Evolutionary conservation across 352 stramenopile species (phyloP), one percentile per base, ranked within the genome.

Genomic region (Pythium phragmiticola): DNA sequence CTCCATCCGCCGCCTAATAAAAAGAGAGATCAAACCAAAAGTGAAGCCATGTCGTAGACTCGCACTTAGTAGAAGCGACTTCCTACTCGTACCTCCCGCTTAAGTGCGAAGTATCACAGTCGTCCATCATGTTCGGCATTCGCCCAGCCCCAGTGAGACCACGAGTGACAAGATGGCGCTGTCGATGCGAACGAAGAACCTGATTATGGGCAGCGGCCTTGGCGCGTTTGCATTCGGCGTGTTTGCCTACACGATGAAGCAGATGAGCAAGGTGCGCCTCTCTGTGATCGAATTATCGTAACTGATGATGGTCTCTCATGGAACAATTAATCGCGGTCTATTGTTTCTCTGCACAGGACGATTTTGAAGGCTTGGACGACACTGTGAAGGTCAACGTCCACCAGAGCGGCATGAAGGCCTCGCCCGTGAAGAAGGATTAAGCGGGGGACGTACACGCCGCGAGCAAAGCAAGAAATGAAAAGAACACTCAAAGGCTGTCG

Each of bases 331-430:
- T 47, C 34, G 11, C 11, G 34, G 34, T 39, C 11, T 13, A 39
- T 13, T 26, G 34, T 65, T n/a, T 13, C 6, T 30, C 36, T 21
- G 39, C 46, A 21, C 61, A 94, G 84, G 84, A 94, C 55, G 84
- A 94, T 54, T 94, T 94, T 57, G 83, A 86, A 45, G 84, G 88
- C 58, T 60, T 94, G 61, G 82, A 94, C 56, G 84, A 82, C 12
- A 63, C 88, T 12, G 78, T 76, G 30, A 90, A 90, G 66, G 84
- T 94, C 56, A 88, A 94, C 46, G 84, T 89, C 41, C 81, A 94
- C 68, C 59, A 90, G 61, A 90, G 79, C 63, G 84, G 84, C 56
- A 90, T 90, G 30, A 91, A 90, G 66, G 72, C 74, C 37, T 83
- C 82, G 41, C 63, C 77, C 7, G 43, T 72, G 37, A 85, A 82